A percentile compares a stretch with the other conserved stretches of the same genome.
Conservation (phyloP, 176 grass and related monocot genomes). For the Ensete ventricosum region DNA sequence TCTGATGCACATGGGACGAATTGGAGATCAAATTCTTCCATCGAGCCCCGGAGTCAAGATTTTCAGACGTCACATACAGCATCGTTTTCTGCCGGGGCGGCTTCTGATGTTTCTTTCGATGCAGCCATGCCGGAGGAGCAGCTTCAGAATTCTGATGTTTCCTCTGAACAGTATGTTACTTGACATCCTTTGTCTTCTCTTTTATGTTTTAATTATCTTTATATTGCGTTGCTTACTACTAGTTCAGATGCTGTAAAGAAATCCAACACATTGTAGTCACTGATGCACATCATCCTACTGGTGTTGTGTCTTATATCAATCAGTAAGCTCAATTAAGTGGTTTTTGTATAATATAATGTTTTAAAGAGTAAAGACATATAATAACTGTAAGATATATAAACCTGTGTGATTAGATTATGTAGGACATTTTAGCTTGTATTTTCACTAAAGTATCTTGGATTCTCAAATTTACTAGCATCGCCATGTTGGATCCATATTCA, state of each 20-base stretch:
- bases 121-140: constrained; percentile 37
- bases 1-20: constrained; percentile 1
- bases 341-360: neutral
- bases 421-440: neutral
- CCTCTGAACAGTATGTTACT: constrained; percentile 54
- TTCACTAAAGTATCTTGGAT: neutral
- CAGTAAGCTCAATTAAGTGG: too few relatives aligned
- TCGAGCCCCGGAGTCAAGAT: constrained; percentile 16
- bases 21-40: constrained; percentile 9
- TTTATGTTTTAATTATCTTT: neutral
- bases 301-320: too few relatives aligned
- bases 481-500: neutral
- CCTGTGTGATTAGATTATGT: neutral
- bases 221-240: neutral
- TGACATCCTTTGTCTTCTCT: neutral
- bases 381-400: neutral
- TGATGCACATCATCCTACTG: too few relatives aligned
- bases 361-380: neutral
- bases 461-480: neutral
- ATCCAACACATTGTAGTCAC: too few relatives aligned
- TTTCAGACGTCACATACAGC: constrained; percentile 35
- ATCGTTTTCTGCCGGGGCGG: constrained; percentile 59
- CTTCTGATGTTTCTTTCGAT: constrained; percentile 59
- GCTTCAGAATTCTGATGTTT: constrained; percentile 32
- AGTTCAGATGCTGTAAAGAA: neutral